phyloP scores from a whole-genome alignment of 768 basidiomycete genomes.

The Russula dissimulans region DNA sequence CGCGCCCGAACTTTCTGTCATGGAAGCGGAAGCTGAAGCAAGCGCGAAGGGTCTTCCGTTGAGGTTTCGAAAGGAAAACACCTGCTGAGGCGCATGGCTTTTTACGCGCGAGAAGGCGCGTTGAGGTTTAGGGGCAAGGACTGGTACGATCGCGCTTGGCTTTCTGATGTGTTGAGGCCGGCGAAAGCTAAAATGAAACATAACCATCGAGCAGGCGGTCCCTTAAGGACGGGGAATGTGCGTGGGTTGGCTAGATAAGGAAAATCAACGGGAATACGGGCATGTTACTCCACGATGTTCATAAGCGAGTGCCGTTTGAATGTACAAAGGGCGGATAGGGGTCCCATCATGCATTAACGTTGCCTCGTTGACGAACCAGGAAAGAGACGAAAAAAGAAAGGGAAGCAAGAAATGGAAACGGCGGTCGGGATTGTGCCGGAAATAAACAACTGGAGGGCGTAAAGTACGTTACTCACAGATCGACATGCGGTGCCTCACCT shows the following conservation, averaged over 20 bases:
- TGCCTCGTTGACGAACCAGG: not conserved
- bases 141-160: not conserved
- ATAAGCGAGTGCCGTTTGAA: not conserved
- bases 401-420: not conserved
- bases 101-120: not conserved
- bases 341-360: not conserved
- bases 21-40: not conserved
- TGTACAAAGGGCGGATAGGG: not conserved
- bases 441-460: not conserved
- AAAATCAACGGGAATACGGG: not conserved
- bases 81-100: not conserved
- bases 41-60: not conserved
- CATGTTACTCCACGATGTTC: too few relatives aligned
- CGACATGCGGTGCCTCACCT: not conserved
- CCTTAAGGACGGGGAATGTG: not conserved
- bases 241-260: not conserved
- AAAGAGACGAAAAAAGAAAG: not conserved
- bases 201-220: not conserved
- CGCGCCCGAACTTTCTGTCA: not conserved
- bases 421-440: not conserved
- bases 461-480: conserved; percentile 1
- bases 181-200: not conserved
- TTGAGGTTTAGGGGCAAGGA: not conserved
- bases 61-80: not conserved
- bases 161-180: not conserved